Base-by-base conservation (phyloP, 2,329 filamentous ascomycete species). In the Colletotrichum cuscutae region DNA sequence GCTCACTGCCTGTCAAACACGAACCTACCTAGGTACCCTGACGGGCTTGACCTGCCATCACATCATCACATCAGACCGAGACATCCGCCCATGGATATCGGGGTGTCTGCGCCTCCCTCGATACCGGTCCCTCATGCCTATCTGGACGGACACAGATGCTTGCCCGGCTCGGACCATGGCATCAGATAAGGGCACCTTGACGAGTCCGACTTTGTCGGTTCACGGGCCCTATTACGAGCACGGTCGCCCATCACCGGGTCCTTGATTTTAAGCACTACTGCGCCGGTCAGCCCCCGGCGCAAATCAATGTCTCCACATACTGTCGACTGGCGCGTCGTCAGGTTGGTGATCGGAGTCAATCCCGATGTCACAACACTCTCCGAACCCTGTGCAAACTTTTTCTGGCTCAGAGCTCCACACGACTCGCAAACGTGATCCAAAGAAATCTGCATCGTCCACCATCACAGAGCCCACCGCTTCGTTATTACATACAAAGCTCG, bases 381-480 rank as follows among this genome's bases (percentile, higher is more conserved):
- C 66, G 70, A 61, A 56, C 42, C 56, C 35, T 42, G 32, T 73
- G 71, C 71, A 71, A 65, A 73, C 60, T 70, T 72, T 72, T 72
- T 53, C 57, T 59, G 53, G n/a, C 32, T 46, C 30, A 19, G 58
- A 30, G 28, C 53, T 56, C 70, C 65, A 72, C 70, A 46, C 30
- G 12, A 35, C 19, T 12, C 37, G 32, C 22, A 64, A 60, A 68
- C 37, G 59, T 68, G 57, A 57, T 58, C 52, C 32, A 68, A 53
- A 53, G 28, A 58, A 68, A 49, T 35, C 58, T 68, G 56, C 52
- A 30, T 46, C 26, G n/a, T 56, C 60, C 26, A 19, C 32, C 26
- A 42, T 59, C 46, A 26, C 22, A 30, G 30, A n/a, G 11, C 24
- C 54, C 37, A 35, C 54, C 9, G 42, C 54, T 19, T 46, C 53